These are phyloP conservation scores for Casaregolazyma lundiana DNA, from an alignment of 1,139 yeast species.

Conservation along the genomic window DNA sequence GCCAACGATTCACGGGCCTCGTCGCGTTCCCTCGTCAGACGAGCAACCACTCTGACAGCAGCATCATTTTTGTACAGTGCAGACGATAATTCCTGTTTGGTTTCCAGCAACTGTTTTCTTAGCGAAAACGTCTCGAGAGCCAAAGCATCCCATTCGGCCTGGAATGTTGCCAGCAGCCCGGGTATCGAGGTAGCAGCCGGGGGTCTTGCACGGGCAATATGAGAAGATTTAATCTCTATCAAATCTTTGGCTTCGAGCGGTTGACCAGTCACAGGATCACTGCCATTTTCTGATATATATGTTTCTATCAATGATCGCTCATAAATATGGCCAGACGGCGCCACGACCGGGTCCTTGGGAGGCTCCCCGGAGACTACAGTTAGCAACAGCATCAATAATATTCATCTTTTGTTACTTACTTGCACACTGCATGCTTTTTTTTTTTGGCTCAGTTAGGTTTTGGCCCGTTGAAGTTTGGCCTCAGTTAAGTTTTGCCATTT, in stretches of 20 bases:
- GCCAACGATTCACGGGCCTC: constrained; percentile 60
- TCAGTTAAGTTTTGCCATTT: neutral
- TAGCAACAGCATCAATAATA: neutral
- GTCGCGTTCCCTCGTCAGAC: constrained; percentile 67
- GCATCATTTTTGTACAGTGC: constrained; percentile 87
- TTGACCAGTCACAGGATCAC: constrained; percentile 73
- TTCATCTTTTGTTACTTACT: constrained; percentile 22
- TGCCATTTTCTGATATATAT: constrained; percentile 60
- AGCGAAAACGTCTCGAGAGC: constrained; percentile 76
- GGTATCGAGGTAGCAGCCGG: constrained; percentile 70
- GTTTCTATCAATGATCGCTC: constrained; percentile 59
- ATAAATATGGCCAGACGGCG: constrained; percentile 51
- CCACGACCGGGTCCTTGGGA: constrained; percentile 65
- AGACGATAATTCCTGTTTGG: constrained; percentile 69
- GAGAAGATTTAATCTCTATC: constrained; percentile 40
- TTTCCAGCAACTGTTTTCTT: constrained; percentile 61
- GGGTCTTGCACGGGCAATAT: constrained; percentile 43
- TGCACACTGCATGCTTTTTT: constrained; percentile 27
- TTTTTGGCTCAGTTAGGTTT: no score
- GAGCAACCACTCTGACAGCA: constrained; percentile 79
- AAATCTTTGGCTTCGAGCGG: constrained; percentile 57
- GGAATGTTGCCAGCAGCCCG: constrained; percentile 64
- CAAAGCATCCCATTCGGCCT: constrained; percentile 86
- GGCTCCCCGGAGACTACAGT: constrained; percentile 59
- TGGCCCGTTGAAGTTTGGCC: no score